Percentiles rank a stretch among this genome's conserved stretches.
Conservation (phyloP, 202 grass and related monocot species). For the Digitaria exilis region DNA sequence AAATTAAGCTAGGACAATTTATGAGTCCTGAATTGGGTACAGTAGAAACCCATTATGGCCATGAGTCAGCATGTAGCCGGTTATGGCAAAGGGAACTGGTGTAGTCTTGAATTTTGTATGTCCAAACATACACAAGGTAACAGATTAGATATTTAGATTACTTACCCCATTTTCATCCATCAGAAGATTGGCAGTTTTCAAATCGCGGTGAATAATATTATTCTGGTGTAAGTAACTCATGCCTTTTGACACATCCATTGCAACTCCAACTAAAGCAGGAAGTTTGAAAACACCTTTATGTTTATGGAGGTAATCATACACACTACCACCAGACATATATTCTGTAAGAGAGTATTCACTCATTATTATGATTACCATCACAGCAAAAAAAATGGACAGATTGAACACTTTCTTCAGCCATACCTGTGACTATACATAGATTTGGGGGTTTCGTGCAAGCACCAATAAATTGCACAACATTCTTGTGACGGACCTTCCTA, state of each 20-base stretch:
- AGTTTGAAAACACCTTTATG: conserved; percentile 89
- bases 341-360: conserved; percentile 50
- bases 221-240: conserved; percentile 99
- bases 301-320: conserved; percentile 98
- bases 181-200: conserved; percentile 98
- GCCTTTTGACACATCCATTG: conserved; percentile 98
- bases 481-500: conserved; percentile 97
- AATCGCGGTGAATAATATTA: conserved; percentile 97
- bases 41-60: neutral
- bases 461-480: conserved; percentile 97
- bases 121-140: neutral
- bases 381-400: conserved; percentile 21
- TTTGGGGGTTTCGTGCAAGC: conserved; percentile 87
- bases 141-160: conserved; percentile 37
- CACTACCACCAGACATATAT: conserved; percentile 92
- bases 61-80: neutral
- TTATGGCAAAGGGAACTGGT: neutral
- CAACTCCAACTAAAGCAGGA: conserved; percentile 82
- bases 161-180: conserved; percentile 98
- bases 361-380: conserved; percentile 18
- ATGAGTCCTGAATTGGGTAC: conserved; percentile 5
- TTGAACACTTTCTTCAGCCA: conserved; percentile 25
- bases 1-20: neutral
- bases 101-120: conserved; percentile 21
- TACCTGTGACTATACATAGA: conserved; percentile 97